phyloP scores from a whole-genome alignment of 495 filamentous ascomycete genomes.

The Aspergillus haitiensis region DNA sequence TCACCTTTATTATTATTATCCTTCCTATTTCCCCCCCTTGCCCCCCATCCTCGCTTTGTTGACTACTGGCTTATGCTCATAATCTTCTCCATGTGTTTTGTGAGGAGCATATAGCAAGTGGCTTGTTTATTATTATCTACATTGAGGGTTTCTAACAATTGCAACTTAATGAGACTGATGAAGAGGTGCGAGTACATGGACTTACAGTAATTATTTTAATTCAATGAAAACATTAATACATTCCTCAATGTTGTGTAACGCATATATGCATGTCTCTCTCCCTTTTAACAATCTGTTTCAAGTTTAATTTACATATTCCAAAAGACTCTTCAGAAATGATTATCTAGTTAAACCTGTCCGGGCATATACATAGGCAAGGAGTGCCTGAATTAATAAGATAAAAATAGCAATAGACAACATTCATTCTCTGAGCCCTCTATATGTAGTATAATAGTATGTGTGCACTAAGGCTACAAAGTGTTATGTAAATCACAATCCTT shows the following conservation, averaged over 20 bases:
- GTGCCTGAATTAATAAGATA: too few species aligned
- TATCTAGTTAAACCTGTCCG: too few species aligned
- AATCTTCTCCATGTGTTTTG: conserved; percentile 31
- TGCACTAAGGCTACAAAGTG: neutral
- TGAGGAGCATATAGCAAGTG: conserved; percentile 20
- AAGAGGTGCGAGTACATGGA: conserved; percentile 23
- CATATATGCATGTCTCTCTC: too few species aligned
- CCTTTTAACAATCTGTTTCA: too few species aligned
- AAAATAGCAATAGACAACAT: too few species aligned
- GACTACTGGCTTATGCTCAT: conserved; percentile 22
- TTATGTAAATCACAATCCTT: neutral
- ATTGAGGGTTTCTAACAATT: conserved; percentile 19
- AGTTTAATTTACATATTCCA: too few species aligned
- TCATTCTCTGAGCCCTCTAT: too few species aligned
- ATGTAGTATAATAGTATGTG: conserved; percentile 1
- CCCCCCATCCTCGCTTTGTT: conserved; percentile 21
- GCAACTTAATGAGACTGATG: conserved; percentile 28
- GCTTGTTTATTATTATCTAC: conserved; percentile 25
- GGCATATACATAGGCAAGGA: too few species aligned
- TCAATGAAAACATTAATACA: conserved; percentile 21
- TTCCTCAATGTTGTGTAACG: neutral
- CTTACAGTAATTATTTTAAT: conserved; percentile 20
- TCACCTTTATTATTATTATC: conserved; percentile 14
- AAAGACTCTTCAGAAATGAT: too few species aligned
- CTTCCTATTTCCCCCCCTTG: neutral